A percentile compares a stretch with the other conserved stretches of the same genome.
These are phyloP conservation scores for Solanum neorickii DNA, from an alignment of 257 asterid species.

Conservation along the genomic window DNA sequence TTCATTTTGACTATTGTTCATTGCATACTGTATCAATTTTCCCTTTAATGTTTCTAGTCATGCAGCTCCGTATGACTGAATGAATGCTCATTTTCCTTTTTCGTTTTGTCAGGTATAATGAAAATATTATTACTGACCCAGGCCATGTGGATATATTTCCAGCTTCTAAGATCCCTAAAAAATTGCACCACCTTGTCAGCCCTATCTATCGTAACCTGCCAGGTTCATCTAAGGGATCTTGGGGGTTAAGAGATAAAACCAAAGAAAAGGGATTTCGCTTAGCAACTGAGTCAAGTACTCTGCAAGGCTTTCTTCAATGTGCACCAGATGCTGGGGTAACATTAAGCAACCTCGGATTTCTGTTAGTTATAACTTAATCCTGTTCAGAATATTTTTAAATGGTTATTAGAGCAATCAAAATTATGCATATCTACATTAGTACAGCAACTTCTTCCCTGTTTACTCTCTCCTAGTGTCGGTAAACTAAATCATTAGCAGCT, in stretches of 20 bases:
- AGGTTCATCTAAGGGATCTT: slow-evolving; percentile 22
- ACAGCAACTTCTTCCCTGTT: background rate
- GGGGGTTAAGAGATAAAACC: slow-evolving; percentile 9
- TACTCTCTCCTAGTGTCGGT: background rate
- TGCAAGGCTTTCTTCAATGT: slow-evolving; percentile 70
- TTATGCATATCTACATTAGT: background rate
- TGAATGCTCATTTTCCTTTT: slow-evolving; percentile 11
- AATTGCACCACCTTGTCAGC: slow-evolving; percentile 58
- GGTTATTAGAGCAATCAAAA: background rate
- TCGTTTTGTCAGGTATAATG: slow-evolving; percentile 64
- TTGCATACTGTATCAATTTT: background rate
- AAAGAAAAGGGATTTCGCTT: slow-evolving; percentile 73
- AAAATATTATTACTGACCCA: slow-evolving; percentile 79
- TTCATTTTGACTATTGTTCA: background rate
- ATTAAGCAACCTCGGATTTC: background rate
- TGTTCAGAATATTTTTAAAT: background rate
- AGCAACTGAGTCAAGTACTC: slow-evolving; percentile 49
- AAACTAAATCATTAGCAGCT: background rate
- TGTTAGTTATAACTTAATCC: background rate
- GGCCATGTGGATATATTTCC: slow-evolving; percentile 97
- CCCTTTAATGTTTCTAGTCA: background rate
- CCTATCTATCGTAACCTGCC: slow-evolving; percentile 55
- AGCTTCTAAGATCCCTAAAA: slow-evolving; percentile 68
- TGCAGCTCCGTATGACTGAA: background rate
- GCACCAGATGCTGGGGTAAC: slow-evolving; percentile 76